Conservation (phyloP, 768 basidiomycete species). For the Lactifluus pinguis region DNA sequence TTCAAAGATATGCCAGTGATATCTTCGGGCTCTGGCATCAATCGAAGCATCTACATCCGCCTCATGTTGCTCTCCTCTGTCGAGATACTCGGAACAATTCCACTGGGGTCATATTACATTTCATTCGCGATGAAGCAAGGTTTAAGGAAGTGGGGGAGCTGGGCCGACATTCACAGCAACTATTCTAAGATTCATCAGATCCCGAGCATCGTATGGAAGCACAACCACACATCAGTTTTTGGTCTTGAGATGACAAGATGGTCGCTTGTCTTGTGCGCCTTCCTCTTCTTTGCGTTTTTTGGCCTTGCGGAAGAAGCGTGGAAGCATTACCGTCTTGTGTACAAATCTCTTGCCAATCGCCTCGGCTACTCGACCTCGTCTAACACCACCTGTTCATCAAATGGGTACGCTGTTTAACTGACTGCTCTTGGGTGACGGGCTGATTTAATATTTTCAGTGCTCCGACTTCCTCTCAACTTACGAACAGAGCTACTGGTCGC, state of each 20-base stretch:
- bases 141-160: slow-evolving; percentile 35
- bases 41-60: slow-evolving; percentile 35
- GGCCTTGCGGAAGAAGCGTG: slow-evolving; percentile 45
- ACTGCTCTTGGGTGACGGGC: not conserved
- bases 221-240: not conserved
- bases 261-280: slow-evolving; percentile 30
- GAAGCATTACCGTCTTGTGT: slow-evolving; percentile 28
- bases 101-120: not conserved
- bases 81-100: slow-evolving; percentile 28
- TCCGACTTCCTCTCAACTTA: not conserved
- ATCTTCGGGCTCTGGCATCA: slow-evolving; percentile 27
- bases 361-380: slow-evolving; percentile 18
- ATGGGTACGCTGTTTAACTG: not conserved
- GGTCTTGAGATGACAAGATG: slow-evolving; percentile 34
- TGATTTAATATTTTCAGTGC: not conserved
- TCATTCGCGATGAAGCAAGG: not conserved
- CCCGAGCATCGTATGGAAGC: slow-evolving; percentile 34
- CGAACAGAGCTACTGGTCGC: not conserved
- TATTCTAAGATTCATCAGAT: slow-evolving; percentile 33
- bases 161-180: slow-evolving; percentile 42
- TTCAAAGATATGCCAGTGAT: slow-evolving; percentile 23
- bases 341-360: slow-evolving; percentile 23
- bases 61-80: slow-evolving; percentile 28
- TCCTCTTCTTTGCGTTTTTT: slow-evolving; percentile 44
- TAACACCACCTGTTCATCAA: not conserved